Base-by-base conservation (phyloP, 2,329 filamentous ascomycete genomes). In the Neurospora sp. region DNA sequence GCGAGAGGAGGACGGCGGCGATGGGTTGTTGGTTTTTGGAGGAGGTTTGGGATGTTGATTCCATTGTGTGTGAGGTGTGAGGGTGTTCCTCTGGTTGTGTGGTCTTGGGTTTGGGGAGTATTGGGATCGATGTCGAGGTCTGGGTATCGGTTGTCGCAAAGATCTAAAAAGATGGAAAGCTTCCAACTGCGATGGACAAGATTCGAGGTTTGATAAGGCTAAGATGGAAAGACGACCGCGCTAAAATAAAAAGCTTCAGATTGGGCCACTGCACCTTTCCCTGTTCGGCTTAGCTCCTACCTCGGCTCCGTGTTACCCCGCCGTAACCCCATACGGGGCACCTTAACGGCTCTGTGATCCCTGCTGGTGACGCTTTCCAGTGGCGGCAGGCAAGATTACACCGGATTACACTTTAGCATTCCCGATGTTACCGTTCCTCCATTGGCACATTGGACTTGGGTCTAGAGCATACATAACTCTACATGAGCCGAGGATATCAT, bases 1-100 rank as follows among this genome's bases (percentile, higher is more conserved):
- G 90, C 6, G 86, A 81, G 68, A 98, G 90, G 68, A 97, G 88
- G 8, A 84, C 81, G 73, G 89, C 85, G 0, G 88, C 89, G 10
- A 87, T 77, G 66, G 81, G 77, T 68, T 82, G 77, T 68, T 82
- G 80, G 43, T 76, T 70, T 66, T 76, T 75, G 28, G 52, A 62
- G 7, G 52, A 62, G 15, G 28, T 5, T 46, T 74, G 73, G 19
- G 73, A 73, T 66, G 73, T 75, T 13, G 46, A 40, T 28, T 74
- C 72, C 71, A 76, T 75, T 28, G 10, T 70, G 28, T 23, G 33
- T 13, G 33, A 6, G 66, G 6, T 8, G 19, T 0, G 52, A 38
- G 4, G 28, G 7, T 43, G 39, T 19, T 58, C 36, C 42, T 38
- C 38, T 2, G 19, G 36, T 58, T 1, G 10, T 15, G 17, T 4